Base-by-base conservation (phyloP, 73 alveolate species). In the Paramecium caudatum region DNA sequence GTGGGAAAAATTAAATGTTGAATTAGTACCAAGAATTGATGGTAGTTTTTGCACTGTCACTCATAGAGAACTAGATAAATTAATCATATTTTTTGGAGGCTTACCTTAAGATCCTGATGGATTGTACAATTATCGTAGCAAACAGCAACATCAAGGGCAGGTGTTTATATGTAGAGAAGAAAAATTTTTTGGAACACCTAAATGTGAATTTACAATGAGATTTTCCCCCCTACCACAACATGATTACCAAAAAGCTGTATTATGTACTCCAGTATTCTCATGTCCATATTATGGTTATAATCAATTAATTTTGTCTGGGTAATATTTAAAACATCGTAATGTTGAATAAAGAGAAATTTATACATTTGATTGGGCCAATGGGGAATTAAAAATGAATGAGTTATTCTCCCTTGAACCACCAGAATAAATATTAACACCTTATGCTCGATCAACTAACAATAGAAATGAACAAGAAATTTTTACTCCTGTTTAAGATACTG, bases 371-470 rank as follows among this genome's bases (percentile, higher is more conserved):
- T 74, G 68, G 62, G 62, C 68, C 0, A 41, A 19, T 37, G 88
- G 68, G 13, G 32, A 45, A 9, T 2, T 74, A 10, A 74, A 74
- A 74, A 12, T 74, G 39, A 36, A 74, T 41, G 65, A 21, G 2
- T 12, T 74, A 74, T 74, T 74, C 30, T 74, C 88, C 15, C 19
- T 74, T 3, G 88, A 74, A 3, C 88, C 88, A 15, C 88, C 88
- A 9, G 88, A 74, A 43, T 45, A 74, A 7, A 23, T 45, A 15
- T 47, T 74, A 7, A 74, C 88, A 9, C 88, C 88, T 17, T 55
- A 55, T 27, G 30, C 23, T 27, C 23, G 46, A 23, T 27, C 5
- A 55, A 21, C 80, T 1, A 19, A 12, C 2, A 25, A 10, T 23
- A n/a, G n/a, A n/a, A n/a, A n/a, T 3, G 43, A 9, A 2, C 30